Percentiles rank a stretch among this genome's conserved stretches.
Conservation (phyloP, 441 rosid species). For the Eruca vesicaria region DNA sequence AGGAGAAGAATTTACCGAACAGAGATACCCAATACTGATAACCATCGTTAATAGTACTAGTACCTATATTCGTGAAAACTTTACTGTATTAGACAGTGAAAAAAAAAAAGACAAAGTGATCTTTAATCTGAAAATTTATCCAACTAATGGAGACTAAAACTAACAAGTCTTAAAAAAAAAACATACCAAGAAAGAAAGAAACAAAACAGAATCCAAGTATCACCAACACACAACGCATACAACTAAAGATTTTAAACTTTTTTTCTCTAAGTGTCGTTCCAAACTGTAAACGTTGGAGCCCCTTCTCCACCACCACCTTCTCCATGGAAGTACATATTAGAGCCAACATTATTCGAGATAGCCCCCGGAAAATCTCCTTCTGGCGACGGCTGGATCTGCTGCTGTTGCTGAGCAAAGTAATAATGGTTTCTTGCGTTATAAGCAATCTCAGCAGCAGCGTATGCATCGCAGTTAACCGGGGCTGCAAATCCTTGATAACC, state of each 20-base stretch:
- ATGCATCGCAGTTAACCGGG: constrained; percentile 39
- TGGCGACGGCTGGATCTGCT: constrained; percentile 30
- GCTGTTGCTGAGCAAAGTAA: constrained; percentile 39
- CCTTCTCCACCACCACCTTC: constrained; percentile 48
- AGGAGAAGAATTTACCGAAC: too few relatives aligned
- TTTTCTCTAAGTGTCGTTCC: constrained; percentile 48
- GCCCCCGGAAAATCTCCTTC: constrained; percentile 53
- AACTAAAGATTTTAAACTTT: constrained; percentile 4
- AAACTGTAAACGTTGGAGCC: constrained; percentile 57
- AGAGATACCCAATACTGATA: too few relatives aligned
- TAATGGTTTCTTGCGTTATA: constrained; percentile 46
- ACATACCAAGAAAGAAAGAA: background rate
- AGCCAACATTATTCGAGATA: constrained; percentile 39
- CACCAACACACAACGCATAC: constrained; percentile 11
- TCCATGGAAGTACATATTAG: constrained; percentile 35
- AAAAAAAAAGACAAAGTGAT: background rate
- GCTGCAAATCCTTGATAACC: constrained; percentile 40
- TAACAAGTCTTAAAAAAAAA: constrained; percentile 16
- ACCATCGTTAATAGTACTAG: too few relatives aligned
- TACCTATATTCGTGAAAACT: too few relatives aligned
- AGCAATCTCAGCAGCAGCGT: constrained; percentile 39
- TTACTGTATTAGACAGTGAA: background rate
- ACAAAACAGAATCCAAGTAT: constrained; percentile 7
- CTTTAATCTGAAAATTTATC: constrained; percentile 1
- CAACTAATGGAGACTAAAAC: constrained; percentile 9